phyloP scores from a whole-genome alignment of 2,329 filamentous ascomycete species.

The Trichoderma brevicompactum region DNA sequence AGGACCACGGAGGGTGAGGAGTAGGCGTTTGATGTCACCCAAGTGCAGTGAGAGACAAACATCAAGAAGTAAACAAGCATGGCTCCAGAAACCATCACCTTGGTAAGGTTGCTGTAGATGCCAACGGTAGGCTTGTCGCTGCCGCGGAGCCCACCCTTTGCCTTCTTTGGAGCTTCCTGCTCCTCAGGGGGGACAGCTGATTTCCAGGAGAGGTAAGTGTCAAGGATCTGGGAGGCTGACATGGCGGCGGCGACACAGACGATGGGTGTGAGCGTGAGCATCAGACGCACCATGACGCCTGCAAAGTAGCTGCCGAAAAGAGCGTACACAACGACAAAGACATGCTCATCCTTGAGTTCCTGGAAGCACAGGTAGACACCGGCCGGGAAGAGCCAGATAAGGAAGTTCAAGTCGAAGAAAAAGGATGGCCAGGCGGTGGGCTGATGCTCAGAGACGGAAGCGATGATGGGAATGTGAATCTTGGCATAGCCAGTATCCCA shows the following conservation, averaged over 20 bases:
- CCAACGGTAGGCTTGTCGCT: constrained; percentile 76
- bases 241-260: constrained; percentile 94
- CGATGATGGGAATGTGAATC: constrained; percentile 99
- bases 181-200: constrained; percentile 61
- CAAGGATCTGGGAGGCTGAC: constrained; percentile 83
- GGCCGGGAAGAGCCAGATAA: constrained; percentile 99
- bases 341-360: constrained; percentile 90
- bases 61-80: constrained; percentile 82
- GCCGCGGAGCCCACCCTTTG: constrained; percentile 66
- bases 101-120: constrained; percentile 80
- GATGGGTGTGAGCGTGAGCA: constrained; percentile 95
- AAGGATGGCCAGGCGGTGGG: constrained; percentile 98
- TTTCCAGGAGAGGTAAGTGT: constrained; percentile 75
- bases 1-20: constrained; percentile 97
- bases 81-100: constrained; percentile 72
- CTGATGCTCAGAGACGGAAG: constrained; percentile 99
- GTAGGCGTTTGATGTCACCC: constrained; percentile 99
- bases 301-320: constrained; percentile 97
- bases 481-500: constrained; percentile 99
- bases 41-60: constrained; percentile 97
- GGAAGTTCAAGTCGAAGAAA: constrained; percentile 97
- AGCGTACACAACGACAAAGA: constrained; percentile 97
- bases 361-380: constrained; percentile 99
- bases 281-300: constrained; percentile 98
- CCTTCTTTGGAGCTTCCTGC: constrained; percentile 61